phyloP scores from a whole-genome alignment of 345 rosid species.

The Syzygium jambos region DNA sequence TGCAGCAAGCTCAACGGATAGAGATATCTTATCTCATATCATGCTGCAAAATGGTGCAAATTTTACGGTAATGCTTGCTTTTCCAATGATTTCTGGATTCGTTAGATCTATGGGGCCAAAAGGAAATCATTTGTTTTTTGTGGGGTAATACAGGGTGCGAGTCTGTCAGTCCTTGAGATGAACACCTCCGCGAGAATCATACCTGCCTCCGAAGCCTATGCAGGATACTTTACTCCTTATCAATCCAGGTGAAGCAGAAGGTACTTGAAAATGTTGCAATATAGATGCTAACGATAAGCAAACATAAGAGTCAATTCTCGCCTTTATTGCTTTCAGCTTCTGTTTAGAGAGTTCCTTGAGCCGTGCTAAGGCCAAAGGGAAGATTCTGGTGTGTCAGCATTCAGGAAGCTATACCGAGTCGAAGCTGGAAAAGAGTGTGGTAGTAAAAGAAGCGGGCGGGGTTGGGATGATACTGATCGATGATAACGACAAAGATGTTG shows the following conservation, averaged over 20 bases:
- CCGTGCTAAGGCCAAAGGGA: constrained; percentile 34
- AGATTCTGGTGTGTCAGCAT: constrained; percentile 45
- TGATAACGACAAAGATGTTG: constrained; percentile 33
- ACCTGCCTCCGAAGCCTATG: constrained; percentile 39
- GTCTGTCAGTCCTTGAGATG: constrained; percentile 37
- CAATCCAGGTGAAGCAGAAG: constrained; percentile 67
- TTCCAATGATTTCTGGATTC: too few relatives aligned
- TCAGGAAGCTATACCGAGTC: constrained; percentile 44
- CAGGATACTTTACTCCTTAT: constrained; percentile 52
- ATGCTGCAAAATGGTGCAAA: constrained; percentile 24
- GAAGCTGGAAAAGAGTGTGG: constrained; percentile 34
- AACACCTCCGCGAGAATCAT: constrained; percentile 30
- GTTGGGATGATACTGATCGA: constrained; percentile 51
- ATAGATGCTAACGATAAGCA: not conserved
- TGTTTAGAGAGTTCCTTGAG: constrained; percentile 51
- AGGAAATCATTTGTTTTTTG: not conserved
- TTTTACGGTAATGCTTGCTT: constrained; percentile 20
- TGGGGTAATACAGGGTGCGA: constrained; percentile 33
- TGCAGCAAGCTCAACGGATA: constrained; percentile 43
- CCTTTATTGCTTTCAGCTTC: constrained; percentile 23
- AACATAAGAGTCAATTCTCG: constrained; percentile 1
- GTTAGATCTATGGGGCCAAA: not conserved
- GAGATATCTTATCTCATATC: constrained; percentile 35
- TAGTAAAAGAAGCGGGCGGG: constrained; percentile 53
- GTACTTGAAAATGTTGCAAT: constrained; percentile 22